Evolutionary conservation across 345 rosid species (phyloP).

Genomic region (Ricinus communis): DNA sequence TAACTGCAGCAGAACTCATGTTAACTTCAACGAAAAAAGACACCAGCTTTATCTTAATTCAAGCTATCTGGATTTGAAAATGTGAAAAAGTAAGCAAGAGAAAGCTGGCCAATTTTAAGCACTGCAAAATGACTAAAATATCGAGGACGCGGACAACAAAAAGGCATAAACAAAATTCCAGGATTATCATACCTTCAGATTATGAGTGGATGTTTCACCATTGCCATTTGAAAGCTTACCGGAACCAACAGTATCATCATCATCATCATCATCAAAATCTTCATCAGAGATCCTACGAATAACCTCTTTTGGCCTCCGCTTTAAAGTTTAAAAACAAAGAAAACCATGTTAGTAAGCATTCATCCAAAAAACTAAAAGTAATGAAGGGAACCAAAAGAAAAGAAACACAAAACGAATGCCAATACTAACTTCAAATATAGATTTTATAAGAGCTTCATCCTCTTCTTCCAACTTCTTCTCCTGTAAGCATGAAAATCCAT

Average conservation of each 20-base stretch:
- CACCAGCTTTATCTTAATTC: neutral
- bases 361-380: neutral
- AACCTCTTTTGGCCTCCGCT: conserved; percentile 48
- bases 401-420: conserved; percentile 1
- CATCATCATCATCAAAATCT: conserved; percentile 42
- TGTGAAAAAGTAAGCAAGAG: neutral
- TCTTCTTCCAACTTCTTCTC: conserved; percentile 64
- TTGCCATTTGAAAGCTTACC: conserved; percentile 22
- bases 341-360: conserved; percentile 10
- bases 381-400: neutral
- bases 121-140: neutral
- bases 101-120: neutral
- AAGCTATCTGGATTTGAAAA: neutral
- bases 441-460: conserved; percentile 70
- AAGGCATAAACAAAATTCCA: neutral
- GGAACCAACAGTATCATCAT: conserved; percentile 39
- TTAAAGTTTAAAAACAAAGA: neutral
- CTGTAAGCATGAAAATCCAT: conserved; percentile 27
- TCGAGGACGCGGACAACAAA: neutral
- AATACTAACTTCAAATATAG: conserved; percentile 52
- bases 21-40: neutral
- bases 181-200: conserved; percentile 28
- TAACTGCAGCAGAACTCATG: no score
- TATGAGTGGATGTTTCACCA: conserved; percentile 15
- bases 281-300: conserved; percentile 63